Conservation (phyloP, 2,329 filamentous ascomycete genomes). For the Orbilia quercus region DNA sequence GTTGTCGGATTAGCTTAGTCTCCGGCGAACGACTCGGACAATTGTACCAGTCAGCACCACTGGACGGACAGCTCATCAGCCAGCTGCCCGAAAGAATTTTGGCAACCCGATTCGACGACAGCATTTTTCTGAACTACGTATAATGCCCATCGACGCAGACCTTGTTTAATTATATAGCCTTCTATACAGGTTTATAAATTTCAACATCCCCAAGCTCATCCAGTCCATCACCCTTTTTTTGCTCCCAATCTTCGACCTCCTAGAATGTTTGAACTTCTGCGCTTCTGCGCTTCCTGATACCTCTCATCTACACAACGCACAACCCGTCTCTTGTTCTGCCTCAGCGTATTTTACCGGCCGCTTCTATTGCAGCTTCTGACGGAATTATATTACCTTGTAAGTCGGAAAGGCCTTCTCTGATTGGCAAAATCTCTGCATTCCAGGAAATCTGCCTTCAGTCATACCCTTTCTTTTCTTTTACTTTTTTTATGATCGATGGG, state of each 20-base stretch:
- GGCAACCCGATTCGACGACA: conserved; percentile 41
- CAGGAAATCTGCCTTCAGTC: background rate
- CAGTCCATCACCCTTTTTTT: background rate
- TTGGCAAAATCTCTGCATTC: conserved; percentile 5
- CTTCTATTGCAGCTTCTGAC: conserved; percentile 17
- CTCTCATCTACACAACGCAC: conserved; percentile 43
- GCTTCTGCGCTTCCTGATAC: conserved; percentile 19
- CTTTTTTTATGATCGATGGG: background rate
- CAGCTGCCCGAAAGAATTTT: conserved; percentile 24
- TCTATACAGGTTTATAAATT: conserved; percentile 20
- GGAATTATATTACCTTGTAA: conserved; percentile 23
- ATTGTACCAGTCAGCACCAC: conserved; percentile 42
- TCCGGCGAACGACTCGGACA: conserved; percentile 27
- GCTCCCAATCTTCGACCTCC: conserved; percentile 11
- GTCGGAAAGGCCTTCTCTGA: conserved; percentile 23
- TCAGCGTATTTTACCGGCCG: conserved; percentile 15
- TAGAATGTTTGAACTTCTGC: too few relatives aligned
- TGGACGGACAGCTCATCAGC: conserved; percentile 56
- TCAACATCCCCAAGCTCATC: conserved; percentile 7
- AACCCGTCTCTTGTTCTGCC: conserved; percentile 24
- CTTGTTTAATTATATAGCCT: conserved; percentile 5
- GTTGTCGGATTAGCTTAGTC: conserved; percentile 4
- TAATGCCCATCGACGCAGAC: conserved; percentile 31
- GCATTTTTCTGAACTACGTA: conserved; percentile 13
- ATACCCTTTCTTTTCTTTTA: background rate